These are phyloP conservation scores for Thraustochytrium striatum DNA, from an alignment of 352 stramenopile genomes.

Conservation along the genomic window DNA sequence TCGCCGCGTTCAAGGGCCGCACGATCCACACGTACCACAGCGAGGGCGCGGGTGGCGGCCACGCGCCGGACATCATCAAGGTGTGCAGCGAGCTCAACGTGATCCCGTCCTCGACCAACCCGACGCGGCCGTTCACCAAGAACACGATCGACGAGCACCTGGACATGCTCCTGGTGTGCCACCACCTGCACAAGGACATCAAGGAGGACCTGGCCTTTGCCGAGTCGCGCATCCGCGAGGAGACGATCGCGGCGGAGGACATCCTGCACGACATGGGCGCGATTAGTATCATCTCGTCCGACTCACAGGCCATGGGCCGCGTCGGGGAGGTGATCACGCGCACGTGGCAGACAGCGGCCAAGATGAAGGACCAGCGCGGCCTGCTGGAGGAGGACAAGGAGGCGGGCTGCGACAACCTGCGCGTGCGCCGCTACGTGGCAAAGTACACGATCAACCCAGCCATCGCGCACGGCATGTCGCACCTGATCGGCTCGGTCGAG, in stretches of 20 bases:
- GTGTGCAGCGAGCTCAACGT: conserved; percentile 87
- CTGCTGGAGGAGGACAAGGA: conserved; percentile 73
- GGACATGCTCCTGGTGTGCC: conserved; percentile 98
- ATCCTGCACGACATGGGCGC: conserved; percentile 94
- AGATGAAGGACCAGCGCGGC: conserved; percentile 91
- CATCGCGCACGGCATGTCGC: conserved; percentile 91
- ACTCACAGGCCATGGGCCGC: conserved; percentile 93
- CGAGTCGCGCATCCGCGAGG: conserved; percentile 90
- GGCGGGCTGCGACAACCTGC: conserved; percentile 82
- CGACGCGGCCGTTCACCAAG: conserved; percentile 87
- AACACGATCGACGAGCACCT: conserved; percentile 98
- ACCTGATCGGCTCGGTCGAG: conserved; percentile 89
- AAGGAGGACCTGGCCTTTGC: conserved; percentile 94
- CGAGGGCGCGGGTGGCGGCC: conserved; percentile 83
- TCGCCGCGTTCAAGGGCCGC: conserved; percentile 87
- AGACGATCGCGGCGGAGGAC: conserved; percentile 95
- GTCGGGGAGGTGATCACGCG: conserved; percentile 92
- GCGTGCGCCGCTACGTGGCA: conserved; percentile 87
- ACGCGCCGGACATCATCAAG: conserved; percentile 95
- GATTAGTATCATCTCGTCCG: conserved; percentile 91
- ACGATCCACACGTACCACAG: conserved; percentile 96
- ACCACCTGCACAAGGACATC: conserved; percentile 92
- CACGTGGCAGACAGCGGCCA: conserved; percentile 96
- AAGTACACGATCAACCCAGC: conserved; percentile 98
- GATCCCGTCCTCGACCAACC: conserved; percentile 92